Evolutionary conservation across 2,329 filamentous ascomycete genomes (phyloP), one percentile per base, ranked within the genome.

Genomic region (Chaetomium sp.): DNA sequence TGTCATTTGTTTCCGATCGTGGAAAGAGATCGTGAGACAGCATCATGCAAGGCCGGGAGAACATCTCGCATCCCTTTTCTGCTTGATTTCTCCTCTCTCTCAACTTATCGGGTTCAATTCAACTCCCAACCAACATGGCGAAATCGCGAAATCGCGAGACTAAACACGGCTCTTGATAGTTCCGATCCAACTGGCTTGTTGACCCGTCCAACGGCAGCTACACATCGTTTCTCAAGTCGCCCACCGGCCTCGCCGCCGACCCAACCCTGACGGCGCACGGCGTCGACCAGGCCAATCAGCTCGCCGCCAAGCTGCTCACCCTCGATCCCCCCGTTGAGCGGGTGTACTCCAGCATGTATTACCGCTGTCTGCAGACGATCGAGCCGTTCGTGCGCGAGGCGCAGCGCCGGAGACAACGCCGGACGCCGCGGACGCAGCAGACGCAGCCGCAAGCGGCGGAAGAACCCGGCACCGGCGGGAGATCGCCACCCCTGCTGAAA

Each of bases 101-200:
- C 19, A 27, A 27, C 19, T 3, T 27, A 27, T 27, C 19, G 19
- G 19, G 19, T 27, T 27, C 19, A 27, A 27, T 27, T 27, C 19
- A 27, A 27, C 19, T 27, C 19, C 19, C 19, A 27, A 27, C 19
- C 19, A 27, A 27, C 19, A 27, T 27, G 19, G 19, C 19, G 19
- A 27, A 27, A 27, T 27, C 19, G 19, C 19, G 19, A 27, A 27
- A 27, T 27, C 2, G 19, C 19, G 19, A 27, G 19, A 27, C 19
- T 27, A 27, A 58, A 38, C 33, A 37, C 41, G 42, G 41, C 19
- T 27, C 19, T 27, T 27, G 19, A 27, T 70, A 95, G 91, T 96
- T 95, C 72, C 90, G 94, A 60, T 86, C 88, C 61, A 91, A 88
- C 69, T 97, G 91, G 90, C 82, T 83, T 44, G 89, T 97, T 58